phyloP scores from a whole-genome alignment of 2,329 filamentous ascomycete genomes.

The Trichophyton equinum region DNA sequence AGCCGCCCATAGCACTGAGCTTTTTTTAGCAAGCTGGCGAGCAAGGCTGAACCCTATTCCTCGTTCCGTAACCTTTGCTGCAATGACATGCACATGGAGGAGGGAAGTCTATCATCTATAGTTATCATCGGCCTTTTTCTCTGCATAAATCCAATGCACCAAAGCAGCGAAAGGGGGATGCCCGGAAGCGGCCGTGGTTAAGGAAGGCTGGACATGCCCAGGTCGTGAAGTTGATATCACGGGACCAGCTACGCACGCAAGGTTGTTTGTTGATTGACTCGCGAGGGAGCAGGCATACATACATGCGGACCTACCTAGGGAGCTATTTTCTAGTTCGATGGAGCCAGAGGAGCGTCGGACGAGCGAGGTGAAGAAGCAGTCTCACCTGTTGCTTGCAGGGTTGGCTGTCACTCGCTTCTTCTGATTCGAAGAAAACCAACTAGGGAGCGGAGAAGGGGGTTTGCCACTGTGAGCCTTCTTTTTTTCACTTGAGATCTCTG shows the following conservation, averaged over 20 bases:
- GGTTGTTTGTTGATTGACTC: too few relatives aligned
- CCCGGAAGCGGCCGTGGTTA: too few relatives aligned
- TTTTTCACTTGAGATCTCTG: too few relatives aligned
- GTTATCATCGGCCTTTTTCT: background rate
- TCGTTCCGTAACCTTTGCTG: background rate
- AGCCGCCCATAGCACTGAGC: background rate
- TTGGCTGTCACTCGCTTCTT: background rate
- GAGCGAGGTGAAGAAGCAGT: background rate
- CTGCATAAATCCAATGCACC: background rate
- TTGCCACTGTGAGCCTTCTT: too few relatives aligned
- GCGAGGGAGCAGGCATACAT: too few relatives aligned
- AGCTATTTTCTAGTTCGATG: too few relatives aligned
- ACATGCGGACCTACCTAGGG: too few relatives aligned
- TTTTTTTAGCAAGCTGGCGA: background rate
- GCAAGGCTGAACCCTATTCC: conserved; percentile 4
- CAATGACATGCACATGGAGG: background rate
- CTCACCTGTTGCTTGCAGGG: background rate
- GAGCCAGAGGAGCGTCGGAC: background rate
- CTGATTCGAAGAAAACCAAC: too few relatives aligned
- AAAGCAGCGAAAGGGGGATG: background rate
- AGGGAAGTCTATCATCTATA: background rate
- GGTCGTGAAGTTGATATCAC: too few relatives aligned
- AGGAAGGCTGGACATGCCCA: too few relatives aligned
- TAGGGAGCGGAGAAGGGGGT: too few relatives aligned
- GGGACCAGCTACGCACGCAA: too few relatives aligned